Evolutionary conservation across 2,329 filamentous ascomycete species (phyloP), one percentile per base, ranked within the genome.

Genomic region (Trichoderma breve): DNA sequence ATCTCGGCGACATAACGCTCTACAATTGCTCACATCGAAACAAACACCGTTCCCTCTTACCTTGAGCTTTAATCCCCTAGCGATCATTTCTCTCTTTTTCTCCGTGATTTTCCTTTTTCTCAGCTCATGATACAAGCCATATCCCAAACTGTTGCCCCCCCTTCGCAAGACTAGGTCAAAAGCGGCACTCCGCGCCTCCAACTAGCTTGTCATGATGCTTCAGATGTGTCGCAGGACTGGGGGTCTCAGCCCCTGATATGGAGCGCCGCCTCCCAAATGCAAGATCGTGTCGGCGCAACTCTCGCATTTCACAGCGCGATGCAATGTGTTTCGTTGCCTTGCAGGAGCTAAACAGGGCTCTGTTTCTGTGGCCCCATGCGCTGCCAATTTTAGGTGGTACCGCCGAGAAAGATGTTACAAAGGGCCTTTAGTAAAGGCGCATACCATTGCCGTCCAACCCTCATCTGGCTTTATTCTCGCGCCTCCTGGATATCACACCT

Each of bases 171-270:
- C 67, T 70, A 70, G 67, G 58, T 70, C 67, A 21, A 74, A 47
- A 71, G 51, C 72, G 76, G 76, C 51, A 26, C 64, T 69, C 36
- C 18, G 21, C 9, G 18, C 70, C 47, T 43, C 57, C 30, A 72
- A 60, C 36, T 53, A 32, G 60, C 73, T 69, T 73, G 74, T 76
- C 73, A 75, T 71, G 74, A 75, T 85, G 84, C 84, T 77, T 86
- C 84, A 85, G 79, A 81, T 81, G 77, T 84, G 84, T 86, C 82
- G 79, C 83, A 85, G 80, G 76, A 82, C 63, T 80, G 82, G 79
- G 83, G 83, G 76, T 73, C 70, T 72, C 73, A 75, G 74, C 75
- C 73, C 73, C 73, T 77, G 73, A 74, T 74, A 70, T 69, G 75
- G 74, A 63, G 70, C 60, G 58, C 72, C 73, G 69, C 67, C 73